These are phyloP conservation scores for Ajuga chamaepitys DNA, from an alignment of 257 asterid genomes.

Conservation along the genomic window DNA sequence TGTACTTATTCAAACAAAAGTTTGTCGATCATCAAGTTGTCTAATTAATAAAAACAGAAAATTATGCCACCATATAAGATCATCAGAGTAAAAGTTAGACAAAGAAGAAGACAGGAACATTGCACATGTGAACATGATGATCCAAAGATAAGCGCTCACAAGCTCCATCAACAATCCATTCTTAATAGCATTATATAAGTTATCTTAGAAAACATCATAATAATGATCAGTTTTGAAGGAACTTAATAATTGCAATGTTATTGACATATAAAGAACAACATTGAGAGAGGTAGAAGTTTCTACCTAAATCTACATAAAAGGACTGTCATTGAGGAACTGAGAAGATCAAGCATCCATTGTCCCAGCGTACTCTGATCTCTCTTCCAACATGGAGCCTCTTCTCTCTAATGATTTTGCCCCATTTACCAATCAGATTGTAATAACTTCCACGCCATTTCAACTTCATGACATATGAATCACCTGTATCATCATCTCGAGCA, in stretches of 20 bases:
- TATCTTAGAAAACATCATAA: too few species aligned
- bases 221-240: not conserved
- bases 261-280: not conserved
- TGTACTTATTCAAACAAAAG: not conserved
- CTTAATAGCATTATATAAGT: too few species aligned
- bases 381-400: slow-evolving; percentile 43
- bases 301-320: slow-evolving; percentile 27
- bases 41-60: not conserved
- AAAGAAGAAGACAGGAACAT: not conserved
- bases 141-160: too few species aligned
- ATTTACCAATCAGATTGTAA: slow-evolving; percentile 43
- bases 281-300: slow-evolving; percentile 8
- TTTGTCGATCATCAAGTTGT: not conserved
- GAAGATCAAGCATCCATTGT: slow-evolving; percentile 43
- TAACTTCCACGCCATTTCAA: slow-evolving; percentile 49
- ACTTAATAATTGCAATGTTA: not conserved
- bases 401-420: slow-evolving; percentile 51
- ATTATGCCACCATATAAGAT: not conserved
- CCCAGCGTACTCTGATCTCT: slow-evolving; percentile 52
- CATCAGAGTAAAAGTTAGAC: not conserved
- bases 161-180: too few species aligned
- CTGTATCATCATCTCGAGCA: slow-evolving; percentile 47
- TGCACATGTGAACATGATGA: too few species aligned
- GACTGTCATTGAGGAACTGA: slow-evolving; percentile 37
- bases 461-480: slow-evolving; percentile 45